Conservation (phyloP, 768 basidiomycete genomes). For the Trametes coccinea region DNA sequence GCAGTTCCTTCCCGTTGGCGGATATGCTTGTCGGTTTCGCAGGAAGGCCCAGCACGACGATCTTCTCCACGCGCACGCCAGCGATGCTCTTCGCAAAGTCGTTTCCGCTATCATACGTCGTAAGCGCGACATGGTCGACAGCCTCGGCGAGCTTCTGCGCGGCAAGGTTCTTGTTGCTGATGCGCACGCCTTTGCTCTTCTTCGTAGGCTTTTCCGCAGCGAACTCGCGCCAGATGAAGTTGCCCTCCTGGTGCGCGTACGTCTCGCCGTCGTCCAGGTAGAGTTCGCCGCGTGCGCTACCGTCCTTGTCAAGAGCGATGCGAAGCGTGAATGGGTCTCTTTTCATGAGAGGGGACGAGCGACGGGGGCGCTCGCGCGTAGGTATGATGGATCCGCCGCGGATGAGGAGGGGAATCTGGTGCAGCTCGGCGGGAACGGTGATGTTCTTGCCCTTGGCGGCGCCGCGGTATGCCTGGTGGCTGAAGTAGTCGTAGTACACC, state of each 20-base stretch:
- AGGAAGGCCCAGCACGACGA: slow-evolving; percentile 75
- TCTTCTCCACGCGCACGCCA: slow-evolving; percentile 76
- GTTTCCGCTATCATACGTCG: slow-evolving; percentile 57
- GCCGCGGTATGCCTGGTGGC: slow-evolving; percentile 65
- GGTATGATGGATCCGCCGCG: slow-evolving; percentile 91
- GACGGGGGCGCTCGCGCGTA: slow-evolving; percentile 83
- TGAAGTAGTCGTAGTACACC: slow-evolving; percentile 96
- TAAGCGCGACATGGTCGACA: slow-evolving; percentile 51
- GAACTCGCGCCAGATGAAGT: slow-evolving; percentile 84
- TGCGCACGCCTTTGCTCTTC: slow-evolving; percentile 46
- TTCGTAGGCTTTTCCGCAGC: slow-evolving; percentile 49
- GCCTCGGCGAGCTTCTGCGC: slow-evolving; percentile 44
- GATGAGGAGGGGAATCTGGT: slow-evolving; percentile 81
- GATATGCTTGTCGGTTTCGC: slow-evolving; percentile 62
- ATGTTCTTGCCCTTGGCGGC: slow-evolving; percentile 62
- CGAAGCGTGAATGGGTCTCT: slow-evolving; percentile 91
- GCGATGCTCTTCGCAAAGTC: slow-evolving; percentile 65
- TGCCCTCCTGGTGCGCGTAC: slow-evolving; percentile 71
- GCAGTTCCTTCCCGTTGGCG: slow-evolving; percentile 50
- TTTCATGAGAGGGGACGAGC: slow-evolving; percentile 86
- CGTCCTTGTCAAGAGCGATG: slow-evolving; percentile 66
- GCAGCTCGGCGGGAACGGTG: slow-evolving; percentile 76
- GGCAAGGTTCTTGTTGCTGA: slow-evolving; percentile 56
- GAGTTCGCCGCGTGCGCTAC: slow-evolving; percentile 73
- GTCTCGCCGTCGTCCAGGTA: slow-evolving; percentile 95